Percentiles rank a stretch among this genome's conserved stretches.
phyloP scores from a whole-genome alignment of 2,329 filamentous ascomycete genomes.

The Hypoxylon sp. region DNA sequence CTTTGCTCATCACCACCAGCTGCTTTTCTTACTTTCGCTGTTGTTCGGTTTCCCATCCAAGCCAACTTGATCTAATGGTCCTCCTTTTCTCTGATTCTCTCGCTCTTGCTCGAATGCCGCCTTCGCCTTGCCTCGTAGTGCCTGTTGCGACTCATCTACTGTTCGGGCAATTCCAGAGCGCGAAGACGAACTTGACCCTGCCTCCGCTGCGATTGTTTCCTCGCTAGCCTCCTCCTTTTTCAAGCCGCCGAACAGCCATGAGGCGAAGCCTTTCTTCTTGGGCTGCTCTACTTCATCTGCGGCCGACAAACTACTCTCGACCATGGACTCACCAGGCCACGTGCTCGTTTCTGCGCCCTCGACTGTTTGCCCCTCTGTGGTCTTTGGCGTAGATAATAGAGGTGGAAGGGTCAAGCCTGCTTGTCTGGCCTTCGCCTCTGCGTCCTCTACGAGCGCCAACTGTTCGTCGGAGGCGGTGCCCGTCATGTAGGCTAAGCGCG shows the following conservation, averaged over 20 bases:
- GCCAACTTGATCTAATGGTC: slow-evolving; percentile 60
- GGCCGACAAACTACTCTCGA: slow-evolving; percentile 32
- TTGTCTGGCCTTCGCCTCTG: slow-evolving; percentile 58
- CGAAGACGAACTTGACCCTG: slow-evolving; percentile 39
- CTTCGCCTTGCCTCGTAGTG: slow-evolving; percentile 52
- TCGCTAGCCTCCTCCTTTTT: slow-evolving; percentile 47
- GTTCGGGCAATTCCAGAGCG: slow-evolving; percentile 30
- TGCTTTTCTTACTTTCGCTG: slow-evolving; percentile 56
- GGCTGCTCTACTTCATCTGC: slow-evolving; percentile 29
- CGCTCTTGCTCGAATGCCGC: slow-evolving; percentile 59
- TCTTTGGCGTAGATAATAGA: slow-evolving; percentile 56
- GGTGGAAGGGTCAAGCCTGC: slow-evolving; percentile 59
- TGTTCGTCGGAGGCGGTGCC: slow-evolving; percentile 66
- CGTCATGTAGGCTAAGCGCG: slow-evolving; percentile 68
- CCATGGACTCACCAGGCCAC: slow-evolving; percentile 40
- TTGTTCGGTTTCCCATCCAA: slow-evolving; percentile 45
- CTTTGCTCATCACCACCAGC: slow-evolving; percentile 54
- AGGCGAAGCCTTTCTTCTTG: slow-evolving; percentile 40
- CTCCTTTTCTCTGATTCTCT: slow-evolving; percentile 60
- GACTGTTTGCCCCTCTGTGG: slow-evolving; percentile 47
- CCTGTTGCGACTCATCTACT: slow-evolving; percentile 46
- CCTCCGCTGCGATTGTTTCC: slow-evolving; percentile 41
- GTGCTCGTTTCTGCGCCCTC: slow-evolving; percentile 42
- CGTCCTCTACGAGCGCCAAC: slow-evolving; percentile 64
- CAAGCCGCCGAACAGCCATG: slow-evolving; percentile 52